phyloP scores from a whole-genome alignment of 805 yeast genomes.

The Wickerhamiella siamensis region DNA sequence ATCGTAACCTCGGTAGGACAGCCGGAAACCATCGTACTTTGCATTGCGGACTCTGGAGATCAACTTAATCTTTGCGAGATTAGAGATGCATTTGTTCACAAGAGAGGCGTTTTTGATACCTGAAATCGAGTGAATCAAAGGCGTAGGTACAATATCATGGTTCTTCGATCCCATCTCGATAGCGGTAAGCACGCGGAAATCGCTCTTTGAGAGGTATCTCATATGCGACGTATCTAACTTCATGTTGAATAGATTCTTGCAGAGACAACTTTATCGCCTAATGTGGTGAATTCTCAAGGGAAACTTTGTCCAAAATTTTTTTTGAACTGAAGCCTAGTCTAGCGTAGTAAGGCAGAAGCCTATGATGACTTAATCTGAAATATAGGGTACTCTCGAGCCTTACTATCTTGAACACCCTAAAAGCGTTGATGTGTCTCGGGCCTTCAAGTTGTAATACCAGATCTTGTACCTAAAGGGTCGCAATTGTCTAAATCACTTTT shows the following conservation, averaged over 20 bases:
- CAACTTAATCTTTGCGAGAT: conserved; percentile 72
- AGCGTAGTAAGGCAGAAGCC: background rate
- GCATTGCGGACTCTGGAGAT: conserved; percentile 74
- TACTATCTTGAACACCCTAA: too few relatives aligned
- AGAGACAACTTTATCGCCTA: too few relatives aligned
- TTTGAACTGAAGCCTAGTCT: too few relatives aligned
- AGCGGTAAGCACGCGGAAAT: conserved; percentile 77
- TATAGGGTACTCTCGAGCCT: too few relatives aligned
- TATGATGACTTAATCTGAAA: too few relatives aligned
- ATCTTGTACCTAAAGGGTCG: too few relatives aligned
- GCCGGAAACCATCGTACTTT: conserved; percentile 83
- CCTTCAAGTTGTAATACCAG: too few relatives aligned
- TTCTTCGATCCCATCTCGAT: conserved; percentile 75
- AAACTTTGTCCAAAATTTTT: too few relatives aligned
- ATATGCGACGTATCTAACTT: conserved; percentile 85
- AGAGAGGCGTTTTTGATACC: conserved; percentile 62
- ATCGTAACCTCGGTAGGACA: conserved; percentile 84
- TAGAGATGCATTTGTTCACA: conserved; percentile 65
- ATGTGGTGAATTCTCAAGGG: too few relatives aligned
- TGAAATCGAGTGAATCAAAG: conserved; percentile 65
- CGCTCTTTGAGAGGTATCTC: conserved; percentile 85
- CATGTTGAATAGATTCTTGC: conserved; percentile 33
- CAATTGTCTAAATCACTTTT: too few relatives aligned
- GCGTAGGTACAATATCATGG: conserved; percentile 90
- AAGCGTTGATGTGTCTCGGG: too few relatives aligned